These are phyloP conservation scores for Selaginella tamariscina DNA, from an alignment of 75 land plant genomes.

Conservation along the genomic window DNA sequence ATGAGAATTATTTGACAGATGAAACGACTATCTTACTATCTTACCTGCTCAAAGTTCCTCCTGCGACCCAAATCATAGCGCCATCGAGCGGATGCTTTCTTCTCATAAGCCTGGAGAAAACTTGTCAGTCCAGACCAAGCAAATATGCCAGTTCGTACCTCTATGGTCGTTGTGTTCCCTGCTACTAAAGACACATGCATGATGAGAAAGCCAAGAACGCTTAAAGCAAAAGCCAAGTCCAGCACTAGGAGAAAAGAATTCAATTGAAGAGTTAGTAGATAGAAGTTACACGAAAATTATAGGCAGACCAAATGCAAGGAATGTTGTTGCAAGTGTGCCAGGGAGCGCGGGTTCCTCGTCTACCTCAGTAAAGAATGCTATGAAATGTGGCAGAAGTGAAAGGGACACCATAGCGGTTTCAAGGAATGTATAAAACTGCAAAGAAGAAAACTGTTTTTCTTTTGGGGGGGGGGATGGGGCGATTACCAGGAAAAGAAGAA, in stretches of 20 bases:
- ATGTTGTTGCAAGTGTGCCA: conserved; percentile 64
- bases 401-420: conserved; percentile 77
- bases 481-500: conserved; percentile 75
- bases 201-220: conserved; percentile 82
- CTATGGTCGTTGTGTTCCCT: conserved; percentile 86
- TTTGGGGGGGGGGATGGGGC: background rate
- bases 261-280: background rate
- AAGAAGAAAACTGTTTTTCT: background rate
- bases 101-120: conserved; percentile 72
- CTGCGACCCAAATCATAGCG: conserved; percentile 69
- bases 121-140: background rate
- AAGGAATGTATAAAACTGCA: conserved; percentile 85
- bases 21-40: background rate
- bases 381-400: conserved; percentile 61
- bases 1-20: background rate
- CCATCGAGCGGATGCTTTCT: conserved; percentile 76
- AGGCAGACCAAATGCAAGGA: conserved; percentile 62
- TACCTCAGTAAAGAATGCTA: conserved; percentile 75
- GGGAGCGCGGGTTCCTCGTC: conserved; percentile 57
- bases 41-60: conserved; percentile 82
- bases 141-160: conserved; percentile 33
- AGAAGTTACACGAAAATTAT: conserved; percentile 12
- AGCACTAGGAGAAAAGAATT: conserved; percentile 33
- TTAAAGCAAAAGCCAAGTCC: conserved; percentile 79
- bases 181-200: conserved; percentile 85